Conservation (phyloP, 1,284 basidiomycete genomes). For the Cerrena zonata region DNA sequence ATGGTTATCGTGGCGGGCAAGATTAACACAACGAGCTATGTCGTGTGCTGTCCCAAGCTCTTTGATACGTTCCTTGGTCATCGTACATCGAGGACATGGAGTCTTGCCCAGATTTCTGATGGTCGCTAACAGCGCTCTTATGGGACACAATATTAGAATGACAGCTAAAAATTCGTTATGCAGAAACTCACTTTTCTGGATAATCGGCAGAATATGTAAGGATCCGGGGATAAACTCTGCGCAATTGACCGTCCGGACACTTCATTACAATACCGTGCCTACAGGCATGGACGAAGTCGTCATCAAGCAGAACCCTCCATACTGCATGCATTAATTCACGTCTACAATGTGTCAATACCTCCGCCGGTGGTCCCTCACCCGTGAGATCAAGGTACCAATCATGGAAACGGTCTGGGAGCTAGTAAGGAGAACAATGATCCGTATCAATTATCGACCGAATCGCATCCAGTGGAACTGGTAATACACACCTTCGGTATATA, state of each 20-base stretch:
- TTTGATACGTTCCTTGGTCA: conserved; percentile 10
- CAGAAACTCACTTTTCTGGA: conserved; percentile 23
- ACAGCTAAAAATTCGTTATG: background rate
- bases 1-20: background rate
- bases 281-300: conserved; percentile 19
- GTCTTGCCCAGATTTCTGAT: conserved; percentile 22
- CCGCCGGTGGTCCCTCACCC: background rate
- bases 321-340: conserved; percentile 31
- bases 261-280: conserved; percentile 20
- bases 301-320: conserved; percentile 19
- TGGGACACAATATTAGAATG: background rate
- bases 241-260: conserved; percentile 18
- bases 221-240: conserved; percentile 21
- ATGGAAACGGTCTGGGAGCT: background rate
- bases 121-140: conserved; percentile 28
- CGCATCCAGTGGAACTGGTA: background rate
- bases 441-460: background rate
- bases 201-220: conserved; percentile 28
- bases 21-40: background rate
- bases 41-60: background rate
- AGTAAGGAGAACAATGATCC: background rate
- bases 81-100: conserved; percentile 27
- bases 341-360: conserved; percentile 4
- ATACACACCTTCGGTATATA: conserved; percentile 25
- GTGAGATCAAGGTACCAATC: background rate